These are phyloP conservation scores for Shiraia bambusicola DNA, from an alignment of 2,329 filamentous ascomycete species.

Conservation along the genomic window DNA sequence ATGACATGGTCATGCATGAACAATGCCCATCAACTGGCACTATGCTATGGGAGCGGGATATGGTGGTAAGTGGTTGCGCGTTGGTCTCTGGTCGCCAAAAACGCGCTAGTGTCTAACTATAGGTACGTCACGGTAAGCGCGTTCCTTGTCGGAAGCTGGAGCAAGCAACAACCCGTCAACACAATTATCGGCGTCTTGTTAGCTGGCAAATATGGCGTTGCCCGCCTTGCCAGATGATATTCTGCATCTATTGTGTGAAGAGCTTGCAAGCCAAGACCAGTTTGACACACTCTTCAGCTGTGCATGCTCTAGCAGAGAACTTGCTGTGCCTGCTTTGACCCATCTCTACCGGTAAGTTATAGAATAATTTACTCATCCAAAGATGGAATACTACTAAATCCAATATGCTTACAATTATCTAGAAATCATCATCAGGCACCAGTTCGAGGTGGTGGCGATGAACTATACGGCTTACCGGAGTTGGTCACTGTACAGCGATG, in stretches of 20 bases:
- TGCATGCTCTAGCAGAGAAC: constrained; percentile 56
- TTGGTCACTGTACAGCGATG: constrained; percentile 57
- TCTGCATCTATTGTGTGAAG: constrained; percentile 61
- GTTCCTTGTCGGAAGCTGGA: constrained; percentile 15
- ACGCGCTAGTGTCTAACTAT: constrained; percentile 7
- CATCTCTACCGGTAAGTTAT: constrained; percentile 62
- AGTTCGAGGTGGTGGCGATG: constrained; percentile 49
- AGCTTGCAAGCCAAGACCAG: constrained; percentile 58
- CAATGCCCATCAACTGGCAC: no score
- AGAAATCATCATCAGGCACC: constrained; percentile 50
- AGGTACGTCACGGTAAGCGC: constrained; percentile 8
- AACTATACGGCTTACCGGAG: constrained; percentile 39
- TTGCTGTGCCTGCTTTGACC: constrained; percentile 61
- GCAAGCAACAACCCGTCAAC: constrained; percentile 10
- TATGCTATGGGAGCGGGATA: no score
- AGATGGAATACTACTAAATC: neutral
- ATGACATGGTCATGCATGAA: no score
- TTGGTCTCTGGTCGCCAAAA: constrained; percentile 15
- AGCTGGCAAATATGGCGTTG: constrained; percentile 24
- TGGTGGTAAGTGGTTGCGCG: constrained; percentile 6
- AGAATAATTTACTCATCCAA: neutral
- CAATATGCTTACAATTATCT: no score
- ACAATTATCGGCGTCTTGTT: constrained; percentile 2
- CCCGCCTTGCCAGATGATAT: constrained; percentile 58
- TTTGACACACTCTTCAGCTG: constrained; percentile 63